A percentile compares a stretch with the other conserved stretches of the same genome.
Evolutionary conservation across 768 basidiomycete genomes (phyloP).

Genomic region (Tubosaeta sp.): DNA sequence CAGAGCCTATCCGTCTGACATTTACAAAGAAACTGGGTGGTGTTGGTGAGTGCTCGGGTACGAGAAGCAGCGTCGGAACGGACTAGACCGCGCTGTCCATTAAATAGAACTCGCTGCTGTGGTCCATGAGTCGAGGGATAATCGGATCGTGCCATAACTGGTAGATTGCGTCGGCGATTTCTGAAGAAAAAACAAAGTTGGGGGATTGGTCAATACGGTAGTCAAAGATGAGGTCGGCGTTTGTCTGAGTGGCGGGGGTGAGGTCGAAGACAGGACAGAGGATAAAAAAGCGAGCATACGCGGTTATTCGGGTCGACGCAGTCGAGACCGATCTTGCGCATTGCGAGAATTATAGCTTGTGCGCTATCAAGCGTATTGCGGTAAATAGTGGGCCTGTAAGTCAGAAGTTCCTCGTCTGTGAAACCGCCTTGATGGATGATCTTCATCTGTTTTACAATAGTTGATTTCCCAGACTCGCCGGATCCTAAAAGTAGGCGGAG

Average conservation of each 20-base stretch:
- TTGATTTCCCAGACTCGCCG: conserved; percentile 92
- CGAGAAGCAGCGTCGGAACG: no score
- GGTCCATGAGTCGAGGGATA: conserved; percentile 48
- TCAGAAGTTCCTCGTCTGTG: conserved; percentile 67
- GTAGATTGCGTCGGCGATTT: conserved; percentile 64
- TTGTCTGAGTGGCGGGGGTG: conserved; percentile 27
- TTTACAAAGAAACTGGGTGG: conserved; percentile 74
- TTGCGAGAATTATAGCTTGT: conserved; percentile 78
- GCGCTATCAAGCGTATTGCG: conserved; percentile 87
- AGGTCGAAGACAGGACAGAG: neutral
- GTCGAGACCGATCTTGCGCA: conserved; percentile 82
- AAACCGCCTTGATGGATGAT: conserved; percentile 95
- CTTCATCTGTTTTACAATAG: conserved; percentile 99
- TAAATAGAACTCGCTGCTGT: conserved; percentile 77
- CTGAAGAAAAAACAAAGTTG: conserved; percentile 48
- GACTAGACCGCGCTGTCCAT: conserved; percentile 95
- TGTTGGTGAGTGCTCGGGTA: neutral
- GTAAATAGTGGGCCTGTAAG: conserved; percentile 76
- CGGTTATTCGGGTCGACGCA: conserved; percentile 66
- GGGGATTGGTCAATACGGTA: conserved; percentile 44
- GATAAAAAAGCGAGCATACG: conserved; percentile 10
- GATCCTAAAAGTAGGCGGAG: conserved; percentile 54
- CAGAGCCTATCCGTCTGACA: conserved; percentile 75
- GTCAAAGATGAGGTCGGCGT: conserved; percentile 61
- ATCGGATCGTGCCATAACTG: conserved; percentile 70